A percentile compares a stretch with the other conserved stretches of the same genome.
These are phyloP conservation scores for Zizania palustris DNA, from an alignment of 202 grass and related monocot genomes.

Conservation along the genomic window DNA sequence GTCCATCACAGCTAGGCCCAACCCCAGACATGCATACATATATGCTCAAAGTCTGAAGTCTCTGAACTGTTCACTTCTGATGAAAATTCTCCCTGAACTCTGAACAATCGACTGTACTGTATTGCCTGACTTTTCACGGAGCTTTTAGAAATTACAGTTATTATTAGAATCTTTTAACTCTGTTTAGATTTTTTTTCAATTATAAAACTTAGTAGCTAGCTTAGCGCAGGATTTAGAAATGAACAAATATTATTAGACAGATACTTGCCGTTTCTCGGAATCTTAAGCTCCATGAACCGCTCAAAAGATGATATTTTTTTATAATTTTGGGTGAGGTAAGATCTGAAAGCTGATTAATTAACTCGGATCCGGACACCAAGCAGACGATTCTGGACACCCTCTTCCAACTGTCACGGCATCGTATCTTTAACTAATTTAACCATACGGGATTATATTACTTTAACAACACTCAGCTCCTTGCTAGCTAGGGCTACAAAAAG, in stretches of 20 bases:
- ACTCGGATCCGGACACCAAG: conserved; percentile 23
- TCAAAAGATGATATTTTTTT: background rate
- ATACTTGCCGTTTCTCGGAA: background rate
- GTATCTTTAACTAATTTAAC: conserved; percentile 16
- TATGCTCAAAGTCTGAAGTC: background rate
- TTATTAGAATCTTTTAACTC: too few species aligned
- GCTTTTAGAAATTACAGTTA: too few species aligned
- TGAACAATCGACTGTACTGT: too few species aligned
- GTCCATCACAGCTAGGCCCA: background rate
- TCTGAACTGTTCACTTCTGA: background rate
- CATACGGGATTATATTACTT: background rate
- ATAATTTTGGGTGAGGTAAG: conserved; percentile 45
- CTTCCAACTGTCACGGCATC: conserved; percentile 21
- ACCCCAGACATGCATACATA: background rate
- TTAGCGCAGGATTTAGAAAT: too few species aligned
- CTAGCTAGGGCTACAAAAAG: background rate
- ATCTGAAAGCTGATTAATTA: background rate
- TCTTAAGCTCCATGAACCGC: background rate
- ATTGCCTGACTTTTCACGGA: too few species aligned
- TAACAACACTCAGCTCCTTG: background rate
- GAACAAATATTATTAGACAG: too few species aligned
- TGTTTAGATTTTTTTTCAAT: too few species aligned
- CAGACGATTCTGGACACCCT: conserved; percentile 39
- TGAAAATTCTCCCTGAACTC: background rate
- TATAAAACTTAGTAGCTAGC: too few species aligned